These are phyloP conservation scores for Globisporangium solare DNA, from an alignment of 352 stramenopile species.

Conservation along the genomic window DNA sequence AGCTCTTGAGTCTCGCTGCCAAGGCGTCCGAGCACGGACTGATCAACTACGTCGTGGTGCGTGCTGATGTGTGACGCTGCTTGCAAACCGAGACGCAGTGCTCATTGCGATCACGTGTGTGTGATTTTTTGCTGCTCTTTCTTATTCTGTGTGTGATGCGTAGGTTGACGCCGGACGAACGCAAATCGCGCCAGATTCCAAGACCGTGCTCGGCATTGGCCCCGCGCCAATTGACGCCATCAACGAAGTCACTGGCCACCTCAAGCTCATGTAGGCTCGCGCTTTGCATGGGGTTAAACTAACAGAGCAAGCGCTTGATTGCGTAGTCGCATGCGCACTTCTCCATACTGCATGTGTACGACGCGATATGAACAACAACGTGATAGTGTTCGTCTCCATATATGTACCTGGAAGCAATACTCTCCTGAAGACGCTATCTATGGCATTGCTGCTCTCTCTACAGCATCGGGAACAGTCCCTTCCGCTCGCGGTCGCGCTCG, in stretches of 20 bases:
- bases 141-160: not conserved
- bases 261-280: conserved; percentile 76
- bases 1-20: conserved; percentile 66
- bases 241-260: conserved; percentile 70
- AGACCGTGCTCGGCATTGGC: conserved; percentile 82
- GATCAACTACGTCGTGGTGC: conserved; percentile 79
- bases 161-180: conserved; percentile 78
- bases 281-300: not conserved
- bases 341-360: no score
- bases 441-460: conserved; percentile 14
- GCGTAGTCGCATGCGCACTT: no score
- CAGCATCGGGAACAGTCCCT: conserved; percentile 48
- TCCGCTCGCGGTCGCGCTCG: conserved; percentile 29
- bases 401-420: no score
- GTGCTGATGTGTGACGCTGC: not conserved
- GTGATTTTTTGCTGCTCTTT: not conserved
- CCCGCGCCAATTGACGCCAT: conserved; percentile 63
- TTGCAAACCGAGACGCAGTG: not conserved
- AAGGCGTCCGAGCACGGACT: conserved; percentile 58
- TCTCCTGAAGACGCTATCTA: no score
- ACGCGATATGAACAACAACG: no score
- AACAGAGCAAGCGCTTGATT: not conserved
- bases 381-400: no score
- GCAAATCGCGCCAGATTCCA: conserved; percentile 81
- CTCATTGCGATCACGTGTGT: not conserved